Percentiles rank a stretch among this genome's conserved stretches.
Evolutionary conservation across 768 basidiomycete species (phyloP).

Genomic region (Lactifluus rugatus): DNA sequence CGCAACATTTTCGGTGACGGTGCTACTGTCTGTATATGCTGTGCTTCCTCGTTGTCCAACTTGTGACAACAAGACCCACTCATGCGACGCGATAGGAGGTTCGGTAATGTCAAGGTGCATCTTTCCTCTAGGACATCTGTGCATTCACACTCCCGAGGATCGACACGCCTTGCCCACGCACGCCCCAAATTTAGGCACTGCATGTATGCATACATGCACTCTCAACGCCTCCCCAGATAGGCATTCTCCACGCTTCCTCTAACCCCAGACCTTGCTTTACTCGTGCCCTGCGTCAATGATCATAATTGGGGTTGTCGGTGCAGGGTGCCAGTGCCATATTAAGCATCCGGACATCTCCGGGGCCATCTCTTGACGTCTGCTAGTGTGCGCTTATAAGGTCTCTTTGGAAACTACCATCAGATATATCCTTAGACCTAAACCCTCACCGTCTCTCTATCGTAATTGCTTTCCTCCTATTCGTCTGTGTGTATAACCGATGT

Average conservation of each 20-base stretch:
- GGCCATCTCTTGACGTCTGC: not conserved
- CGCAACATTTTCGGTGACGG: not conserved
- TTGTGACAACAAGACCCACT: not conserved
- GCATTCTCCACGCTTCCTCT: not conserved
- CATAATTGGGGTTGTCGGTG: not conserved
- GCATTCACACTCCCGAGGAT: not conserved
- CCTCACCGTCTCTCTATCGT: not conserved
- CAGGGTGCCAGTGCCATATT: not conserved
- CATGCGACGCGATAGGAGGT: not conserved
- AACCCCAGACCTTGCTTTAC: not conserved
- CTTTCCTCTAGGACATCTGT: not conserved
- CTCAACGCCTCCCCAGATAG: not conserved
- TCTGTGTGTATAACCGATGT: slow-evolving; percentile 1
- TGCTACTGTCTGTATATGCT: not conserved
- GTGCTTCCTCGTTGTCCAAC: not conserved
- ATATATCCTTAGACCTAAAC: slow-evolving; percentile 6
- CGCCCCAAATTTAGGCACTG: not conserved
- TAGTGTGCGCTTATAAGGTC: slow-evolving; percentile 5
- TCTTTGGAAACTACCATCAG: not conserved
- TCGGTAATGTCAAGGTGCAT: not conserved
- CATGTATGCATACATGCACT: not conserved
- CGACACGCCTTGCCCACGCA: slow-evolving; percentile 1
- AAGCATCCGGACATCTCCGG: slow-evolving; percentile 13
- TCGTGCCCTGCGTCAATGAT: not conserved
- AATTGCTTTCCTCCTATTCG: not conserved